Evolutionary conservation across 176 grass and related monocot genomes (phyloP).

Genomic region (Hyparrhenia diplandra): DNA sequence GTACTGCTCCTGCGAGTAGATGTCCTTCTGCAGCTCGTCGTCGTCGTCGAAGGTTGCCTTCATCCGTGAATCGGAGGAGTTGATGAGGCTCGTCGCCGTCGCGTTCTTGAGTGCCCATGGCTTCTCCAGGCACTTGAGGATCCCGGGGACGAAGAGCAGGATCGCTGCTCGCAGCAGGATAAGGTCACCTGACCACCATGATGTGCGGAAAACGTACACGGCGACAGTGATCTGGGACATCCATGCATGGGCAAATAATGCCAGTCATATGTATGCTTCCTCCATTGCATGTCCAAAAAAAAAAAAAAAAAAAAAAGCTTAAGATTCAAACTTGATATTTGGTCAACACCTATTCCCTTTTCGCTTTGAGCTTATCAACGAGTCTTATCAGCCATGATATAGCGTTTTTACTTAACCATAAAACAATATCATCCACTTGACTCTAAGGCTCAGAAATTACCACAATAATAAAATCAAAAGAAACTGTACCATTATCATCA

Average conservation of each 20-base stretch:
- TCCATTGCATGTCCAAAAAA: too few relatives aligned
- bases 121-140: slow-evolving; percentile 21
- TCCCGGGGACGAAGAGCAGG: neutral
- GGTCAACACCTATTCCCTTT: too few relatives aligned
- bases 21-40: neutral
- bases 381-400: too few relatives aligned
- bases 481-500: too few relatives aligned
- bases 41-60: neutral
- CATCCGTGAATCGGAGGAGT: neutral
- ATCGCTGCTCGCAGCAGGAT: neutral
- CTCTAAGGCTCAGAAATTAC: too few relatives aligned
- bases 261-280: too few relatives aligned
- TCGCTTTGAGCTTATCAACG: too few relatives aligned
- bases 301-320: too few relatives aligned
- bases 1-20: neutral
- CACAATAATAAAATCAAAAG: too few relatives aligned
- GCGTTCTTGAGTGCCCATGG: neutral
- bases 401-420: too few relatives aligned
- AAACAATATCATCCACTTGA: too few relatives aligned
- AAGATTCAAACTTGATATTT: too few relatives aligned
- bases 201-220: slow-evolving; percentile 6
- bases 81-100: neutral
- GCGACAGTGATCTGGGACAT: neutral
- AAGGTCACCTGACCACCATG: neutral
- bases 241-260: neutral